Percentiles rank a stretch among this genome's conserved stretches.
phyloP scores from a whole-genome alignment of 164 flowering plant species.

The Vitis cinerea region DNA sequence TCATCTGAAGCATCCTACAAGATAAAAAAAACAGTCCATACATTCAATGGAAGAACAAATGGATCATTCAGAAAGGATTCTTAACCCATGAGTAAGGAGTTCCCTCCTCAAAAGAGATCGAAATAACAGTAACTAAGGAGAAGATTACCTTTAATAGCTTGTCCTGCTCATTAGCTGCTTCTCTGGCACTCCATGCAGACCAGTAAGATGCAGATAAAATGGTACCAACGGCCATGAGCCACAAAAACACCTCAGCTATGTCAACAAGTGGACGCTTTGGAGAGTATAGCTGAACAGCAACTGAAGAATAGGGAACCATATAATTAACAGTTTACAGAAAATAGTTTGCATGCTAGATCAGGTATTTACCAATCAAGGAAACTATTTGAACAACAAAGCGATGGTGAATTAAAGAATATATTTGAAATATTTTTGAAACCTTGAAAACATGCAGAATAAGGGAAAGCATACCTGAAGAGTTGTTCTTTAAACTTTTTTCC shows the following conservation, averaged over 20 bases:
- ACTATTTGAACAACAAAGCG: too few species aligned
- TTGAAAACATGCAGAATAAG: neutral
- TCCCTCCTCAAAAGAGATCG: neutral
- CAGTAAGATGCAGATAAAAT: constrained; percentile 92
- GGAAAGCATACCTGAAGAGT: constrained; percentile 50
- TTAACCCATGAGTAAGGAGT: neutral
- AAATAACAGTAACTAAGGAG: neutral
- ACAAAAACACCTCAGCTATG: constrained; percentile 95
- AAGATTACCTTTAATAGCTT: constrained; percentile 71
- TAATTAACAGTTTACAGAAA: too few species aligned
- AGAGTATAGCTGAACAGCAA: constrained; percentile 89
- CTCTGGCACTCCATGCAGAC: constrained; percentile 97
- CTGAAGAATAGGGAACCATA: constrained; percentile 33
- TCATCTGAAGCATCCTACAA: constrained; percentile 84
- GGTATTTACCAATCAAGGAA: too few species aligned
- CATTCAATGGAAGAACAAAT: neutral
- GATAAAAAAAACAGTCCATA: constrained; percentile 4
- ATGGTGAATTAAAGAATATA: neutral
- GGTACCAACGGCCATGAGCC: constrained; percentile 99
- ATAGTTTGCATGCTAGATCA: too few species aligned
- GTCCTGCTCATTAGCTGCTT: constrained; percentile 90
- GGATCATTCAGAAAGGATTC: neutral
- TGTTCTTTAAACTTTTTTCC: constrained; percentile 45
- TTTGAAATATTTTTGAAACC: neutral
- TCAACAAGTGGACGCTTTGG: constrained; percentile 85